These are phyloP conservation scores for Sedum album DNA, from an alignment of 164 flowering plant genomes.

Conservation along the genomic window DNA sequence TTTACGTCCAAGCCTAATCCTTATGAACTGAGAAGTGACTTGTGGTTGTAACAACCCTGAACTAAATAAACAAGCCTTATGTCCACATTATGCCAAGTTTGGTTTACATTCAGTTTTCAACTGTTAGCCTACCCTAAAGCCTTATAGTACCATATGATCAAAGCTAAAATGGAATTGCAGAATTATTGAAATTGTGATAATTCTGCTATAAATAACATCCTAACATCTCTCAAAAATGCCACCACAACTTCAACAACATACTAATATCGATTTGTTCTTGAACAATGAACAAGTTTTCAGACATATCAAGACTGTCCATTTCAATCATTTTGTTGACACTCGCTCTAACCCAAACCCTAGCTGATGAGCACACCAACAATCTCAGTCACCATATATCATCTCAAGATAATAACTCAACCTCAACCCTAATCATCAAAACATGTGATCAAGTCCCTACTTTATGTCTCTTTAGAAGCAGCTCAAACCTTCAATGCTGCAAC, in stretches of 20 bases:
- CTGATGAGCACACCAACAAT: neutral
- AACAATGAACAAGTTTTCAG: neutral
- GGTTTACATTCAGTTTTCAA: neutral
- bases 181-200: neutral
- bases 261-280: neutral
- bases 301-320: neutral
- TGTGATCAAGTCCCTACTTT: conserved; percentile 13
- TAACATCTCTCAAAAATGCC: neutral
- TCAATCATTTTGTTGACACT: neutral
- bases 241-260: neutral
- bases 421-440: conserved; percentile 2
- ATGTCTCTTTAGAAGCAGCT: conserved; percentile 13
- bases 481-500: conserved; percentile 8
- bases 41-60: neutral
- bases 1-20: neutral
- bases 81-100: neutral
- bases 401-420: neutral
- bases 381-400: neutral
- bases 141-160: neutral
- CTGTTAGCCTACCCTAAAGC: conserved; percentile 2
- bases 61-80: neutral
- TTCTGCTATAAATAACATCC: neutral
- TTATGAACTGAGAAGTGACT: neutral
- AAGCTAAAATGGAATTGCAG: neutral
- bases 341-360: neutral